These are phyloP conservation scores for Podospora comata DNA, from an alignment of 495 filamentous ascomycete genomes.

Conservation along the genomic window DNA sequence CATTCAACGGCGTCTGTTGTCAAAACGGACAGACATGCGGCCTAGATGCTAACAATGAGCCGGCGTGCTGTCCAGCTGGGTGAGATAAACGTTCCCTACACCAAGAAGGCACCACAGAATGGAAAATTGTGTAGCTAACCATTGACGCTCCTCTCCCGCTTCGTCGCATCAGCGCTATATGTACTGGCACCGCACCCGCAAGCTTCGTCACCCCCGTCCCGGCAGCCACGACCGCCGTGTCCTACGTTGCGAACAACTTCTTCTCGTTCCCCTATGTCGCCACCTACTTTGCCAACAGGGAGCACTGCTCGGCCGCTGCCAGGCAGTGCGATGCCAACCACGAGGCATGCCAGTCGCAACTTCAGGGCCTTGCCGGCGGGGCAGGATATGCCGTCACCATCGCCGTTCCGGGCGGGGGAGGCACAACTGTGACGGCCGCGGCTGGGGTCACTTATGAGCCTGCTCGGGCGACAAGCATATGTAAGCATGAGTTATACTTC, in stretches of 20 bases:
- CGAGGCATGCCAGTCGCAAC: conserved; percentile 56
- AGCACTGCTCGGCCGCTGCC: conserved; percentile 64
- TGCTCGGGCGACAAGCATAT: conserved; percentile 59
- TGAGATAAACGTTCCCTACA: conserved; percentile 26
- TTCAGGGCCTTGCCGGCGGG: conserved; percentile 51
- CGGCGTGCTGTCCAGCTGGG: conserved; percentile 47
- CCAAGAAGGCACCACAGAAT: not conserved
- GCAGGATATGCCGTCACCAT: conserved; percentile 60
- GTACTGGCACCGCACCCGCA: conserved; percentile 45
- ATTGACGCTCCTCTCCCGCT: not conserved
- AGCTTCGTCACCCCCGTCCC: conserved; percentile 46
- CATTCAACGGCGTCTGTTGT: conserved; percentile 44
- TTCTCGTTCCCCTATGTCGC: conserved; percentile 67
- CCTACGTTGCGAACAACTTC: conserved; percentile 51
- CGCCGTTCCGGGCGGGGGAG: conserved; percentile 53
- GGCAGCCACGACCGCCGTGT: conserved; percentile 35
- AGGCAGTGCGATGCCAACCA: conserved; percentile 63
- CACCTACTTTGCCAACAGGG: conserved; percentile 61
- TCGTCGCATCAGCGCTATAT: conserved; percentile 37
- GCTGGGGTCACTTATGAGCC: conserved; percentile 32
- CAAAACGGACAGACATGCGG: conserved; percentile 43
- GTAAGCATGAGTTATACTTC: conserved; percentile 33
- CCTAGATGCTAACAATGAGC: conserved; percentile 39
- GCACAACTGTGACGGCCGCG: conserved; percentile 48
- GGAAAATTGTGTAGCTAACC: not conserved